Evolutionary conservation across 257 asterid species (phyloP).

Genomic region (Solanum infundibuliforme): DNA sequence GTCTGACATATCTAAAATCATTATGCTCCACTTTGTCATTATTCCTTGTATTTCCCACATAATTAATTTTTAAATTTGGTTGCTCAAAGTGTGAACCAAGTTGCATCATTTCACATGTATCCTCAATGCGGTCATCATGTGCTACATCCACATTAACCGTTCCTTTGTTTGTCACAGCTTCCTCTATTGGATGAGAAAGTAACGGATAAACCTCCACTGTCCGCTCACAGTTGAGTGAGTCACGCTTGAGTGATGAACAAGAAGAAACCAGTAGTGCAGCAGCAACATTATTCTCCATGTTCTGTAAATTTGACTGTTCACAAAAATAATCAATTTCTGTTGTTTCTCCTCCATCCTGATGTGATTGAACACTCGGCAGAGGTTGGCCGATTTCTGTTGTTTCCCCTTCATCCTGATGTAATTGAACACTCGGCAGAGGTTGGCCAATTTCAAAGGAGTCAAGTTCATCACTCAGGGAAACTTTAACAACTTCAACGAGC

Average conservation of each 20-base stretch:
- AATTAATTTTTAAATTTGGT: neutral
- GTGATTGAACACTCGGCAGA: neutral
- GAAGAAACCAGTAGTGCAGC: neutral
- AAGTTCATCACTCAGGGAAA: neutral
- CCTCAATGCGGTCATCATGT: neutral
- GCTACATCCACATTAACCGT: neutral
- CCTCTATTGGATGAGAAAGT: neutral
- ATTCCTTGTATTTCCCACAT: neutral
- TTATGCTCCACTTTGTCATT: too few relatives aligned
- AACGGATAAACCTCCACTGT: neutral
- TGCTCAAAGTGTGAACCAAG: neutral
- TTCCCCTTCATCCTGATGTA: too few relatives aligned
- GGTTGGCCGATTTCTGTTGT: neutral
- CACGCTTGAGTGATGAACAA: neutral
- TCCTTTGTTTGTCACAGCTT: neutral
- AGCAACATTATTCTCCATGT: neutral
- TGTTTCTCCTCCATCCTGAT: neutral
- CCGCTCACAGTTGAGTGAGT: neutral
- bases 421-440: too few relatives aligned
- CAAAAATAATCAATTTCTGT: neutral
- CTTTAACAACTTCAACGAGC: neutral
- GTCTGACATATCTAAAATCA: too few relatives aligned
- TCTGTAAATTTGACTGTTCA: neutral
- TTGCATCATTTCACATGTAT: neutral
- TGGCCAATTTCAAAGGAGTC: too few relatives aligned